A percentile compares a stretch with the other conserved stretches of the same genome.
These are phyloP conservation scores for Phialophora chinensis DNA, from an alignment of 2,329 filamentous ascomycete species.

Conservation along the genomic window DNA sequence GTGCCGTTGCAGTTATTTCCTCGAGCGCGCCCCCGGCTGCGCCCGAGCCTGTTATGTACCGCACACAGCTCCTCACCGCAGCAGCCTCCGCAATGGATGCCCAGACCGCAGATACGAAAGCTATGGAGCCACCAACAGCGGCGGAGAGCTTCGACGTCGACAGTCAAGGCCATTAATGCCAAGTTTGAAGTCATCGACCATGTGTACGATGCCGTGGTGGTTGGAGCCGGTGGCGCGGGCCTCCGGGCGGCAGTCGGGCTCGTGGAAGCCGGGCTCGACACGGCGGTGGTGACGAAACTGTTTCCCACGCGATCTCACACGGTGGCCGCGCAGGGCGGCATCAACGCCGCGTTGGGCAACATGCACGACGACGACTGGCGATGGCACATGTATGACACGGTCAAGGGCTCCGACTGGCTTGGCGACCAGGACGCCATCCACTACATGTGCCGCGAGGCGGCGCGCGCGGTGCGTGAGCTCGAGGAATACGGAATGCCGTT, in stretches of 20 bases:
- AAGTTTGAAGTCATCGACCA: slow-evolving; percentile 36
- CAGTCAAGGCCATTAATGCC: slow-evolving; percentile 15
- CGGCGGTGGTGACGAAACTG: slow-evolving; percentile 68
- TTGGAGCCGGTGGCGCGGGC: slow-evolving; percentile 63
- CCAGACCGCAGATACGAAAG: slow-evolving; percentile 18
- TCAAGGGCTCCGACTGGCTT: slow-evolving; percentile 65
- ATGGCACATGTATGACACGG: slow-evolving; percentile 66
- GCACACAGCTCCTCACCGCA: not conserved
- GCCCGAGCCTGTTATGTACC: not conserved
- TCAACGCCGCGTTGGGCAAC: slow-evolving; percentile 64
- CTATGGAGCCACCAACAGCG: slow-evolving; percentile 27
- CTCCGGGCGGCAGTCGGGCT: slow-evolving; percentile 68
- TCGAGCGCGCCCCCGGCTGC: not conserved
- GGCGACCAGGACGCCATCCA: slow-evolving; percentile 66
- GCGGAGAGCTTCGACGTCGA: slow-evolving; percentile 32
- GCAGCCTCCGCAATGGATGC: slow-evolving; percentile 15
- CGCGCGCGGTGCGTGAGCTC: slow-evolving; percentile 65
- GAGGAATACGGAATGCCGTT: slow-evolving; percentile 98
- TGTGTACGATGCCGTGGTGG: slow-evolving; percentile 53
- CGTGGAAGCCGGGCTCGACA: slow-evolving; percentile 68
- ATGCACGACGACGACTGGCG: slow-evolving; percentile 64
- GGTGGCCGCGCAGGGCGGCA: slow-evolving; percentile 69
- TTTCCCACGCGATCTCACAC: slow-evolving; percentile 70
- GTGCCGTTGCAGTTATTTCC: not conserved
- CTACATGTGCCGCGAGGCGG: slow-evolving; percentile 64